Conservation (phyloP, 257 asterid genomes). For the Ophiorrhiza pumila region DNA sequence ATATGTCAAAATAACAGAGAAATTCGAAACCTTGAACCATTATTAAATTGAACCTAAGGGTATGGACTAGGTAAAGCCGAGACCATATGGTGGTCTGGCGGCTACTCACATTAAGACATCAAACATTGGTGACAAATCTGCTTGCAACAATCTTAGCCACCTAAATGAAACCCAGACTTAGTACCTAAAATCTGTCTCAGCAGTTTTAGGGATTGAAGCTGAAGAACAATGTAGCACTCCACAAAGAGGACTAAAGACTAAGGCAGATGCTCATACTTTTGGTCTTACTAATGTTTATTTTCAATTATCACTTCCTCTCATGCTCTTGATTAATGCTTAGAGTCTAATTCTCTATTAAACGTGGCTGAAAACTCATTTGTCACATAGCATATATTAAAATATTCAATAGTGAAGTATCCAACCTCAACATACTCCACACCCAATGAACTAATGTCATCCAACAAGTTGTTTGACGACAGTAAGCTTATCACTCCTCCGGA, state of each 20-base stretch:
- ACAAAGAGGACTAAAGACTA: not conserved
- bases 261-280: not conserved
- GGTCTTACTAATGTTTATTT: not conserved
- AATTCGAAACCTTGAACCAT: not conserved
- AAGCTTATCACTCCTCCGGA: slow-evolving; percentile 69
- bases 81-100: not conserved
- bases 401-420: slow-evolving; percentile 17
- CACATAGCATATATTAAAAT: not conserved
- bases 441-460: slow-evolving; percentile 48
- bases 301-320: not conserved
- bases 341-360: too few relatives aligned
- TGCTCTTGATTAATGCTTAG: not conserved
- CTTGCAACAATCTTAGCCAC: not conserved
- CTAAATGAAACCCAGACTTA: not conserved
- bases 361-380: too few relatives aligned
- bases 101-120: not conserved
- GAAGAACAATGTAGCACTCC: not conserved
- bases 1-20: not conserved
- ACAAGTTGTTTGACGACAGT: slow-evolving; percentile 60
- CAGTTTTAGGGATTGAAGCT: not conserved
- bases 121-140: not conserved
- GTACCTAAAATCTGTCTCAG: not conserved
- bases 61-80: not conserved
- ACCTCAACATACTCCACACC: slow-evolving; percentile 86
- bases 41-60: not conserved